phyloP scores from a whole-genome alignment of 2,329 filamentous ascomycete species.

The Curvularia sp. region DNA sequence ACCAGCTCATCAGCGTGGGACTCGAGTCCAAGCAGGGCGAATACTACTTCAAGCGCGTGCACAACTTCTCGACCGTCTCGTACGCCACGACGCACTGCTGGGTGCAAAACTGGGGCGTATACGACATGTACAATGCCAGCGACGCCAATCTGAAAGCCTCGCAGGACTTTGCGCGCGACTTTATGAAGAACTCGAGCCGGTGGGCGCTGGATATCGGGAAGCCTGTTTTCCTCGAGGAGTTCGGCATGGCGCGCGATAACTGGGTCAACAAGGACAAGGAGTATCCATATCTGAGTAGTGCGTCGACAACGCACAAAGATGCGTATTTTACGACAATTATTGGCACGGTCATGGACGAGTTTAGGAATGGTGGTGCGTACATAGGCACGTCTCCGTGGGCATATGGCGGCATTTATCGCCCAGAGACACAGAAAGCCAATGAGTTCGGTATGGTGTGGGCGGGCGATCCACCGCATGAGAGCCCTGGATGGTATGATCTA shows the following conservation, averaged over 20 bases:
- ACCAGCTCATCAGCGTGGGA: constrained; percentile 51
- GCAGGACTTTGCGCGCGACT: constrained; percentile 46
- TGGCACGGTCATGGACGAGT: constrained; percentile 45
- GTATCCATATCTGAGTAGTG: constrained; percentile 49
- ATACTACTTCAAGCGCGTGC: constrained; percentile 50
- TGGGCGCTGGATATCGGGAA: constrained; percentile 51
- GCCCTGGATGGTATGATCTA: constrained; percentile 52
- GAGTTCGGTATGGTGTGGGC: constrained; percentile 53
- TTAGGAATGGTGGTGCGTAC: constrained; percentile 47
- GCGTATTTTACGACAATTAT: constrained; percentile 51
- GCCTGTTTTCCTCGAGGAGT: constrained; percentile 51
- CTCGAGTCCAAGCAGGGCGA: constrained; percentile 53
- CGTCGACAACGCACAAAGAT: constrained; percentile 49
- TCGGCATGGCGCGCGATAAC: constrained; percentile 53
- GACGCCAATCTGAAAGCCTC: constrained; percentile 43
- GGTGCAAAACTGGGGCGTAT: constrained; percentile 53
- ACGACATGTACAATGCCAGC: constrained; percentile 50
- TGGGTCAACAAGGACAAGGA: constrained; percentile 50
- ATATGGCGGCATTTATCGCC: constrained; percentile 51
- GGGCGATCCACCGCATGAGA: constrained; percentile 52
- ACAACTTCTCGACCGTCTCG: constrained; percentile 49
- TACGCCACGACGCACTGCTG: constrained; percentile 53
- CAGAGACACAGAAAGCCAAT: constrained; percentile 50
- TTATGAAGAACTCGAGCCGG: constrained; percentile 44
- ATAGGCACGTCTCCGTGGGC: constrained; percentile 51